phyloP scores from a whole-genome alignment of 768 basidiomycete species.

The Rhodosporidiobolus odoratus region DNA sequence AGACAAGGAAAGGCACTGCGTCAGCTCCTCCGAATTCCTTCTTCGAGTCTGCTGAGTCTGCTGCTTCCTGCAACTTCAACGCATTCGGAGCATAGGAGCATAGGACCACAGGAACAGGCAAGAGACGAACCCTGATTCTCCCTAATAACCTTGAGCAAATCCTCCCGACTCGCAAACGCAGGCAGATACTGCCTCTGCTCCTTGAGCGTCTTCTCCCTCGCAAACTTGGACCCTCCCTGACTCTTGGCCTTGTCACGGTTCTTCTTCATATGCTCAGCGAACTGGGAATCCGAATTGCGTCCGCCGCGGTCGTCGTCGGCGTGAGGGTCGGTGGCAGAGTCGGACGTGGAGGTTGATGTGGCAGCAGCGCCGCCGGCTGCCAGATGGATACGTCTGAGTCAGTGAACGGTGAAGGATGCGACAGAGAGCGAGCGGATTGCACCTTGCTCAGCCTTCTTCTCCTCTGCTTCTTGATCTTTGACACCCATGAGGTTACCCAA shows the following conservation, averaged over 20 bases:
- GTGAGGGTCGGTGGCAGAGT: background rate
- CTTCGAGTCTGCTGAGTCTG: no score
- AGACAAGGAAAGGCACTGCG: no score
- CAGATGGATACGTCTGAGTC: no score
- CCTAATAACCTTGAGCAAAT: slow-evolving; percentile 75
- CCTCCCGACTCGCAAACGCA: slow-evolving; percentile 94
- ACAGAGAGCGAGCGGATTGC: slow-evolving; percentile 44
- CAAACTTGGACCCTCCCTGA: slow-evolving; percentile 4
- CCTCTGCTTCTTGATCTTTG: slow-evolving; percentile 66
- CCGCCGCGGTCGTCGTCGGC: slow-evolving; percentile 52
- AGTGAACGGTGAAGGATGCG: no score
- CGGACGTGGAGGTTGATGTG: slow-evolving; percentile 25
- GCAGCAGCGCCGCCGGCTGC: slow-evolving; percentile 36
- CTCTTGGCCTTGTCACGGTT: slow-evolving; percentile 13
- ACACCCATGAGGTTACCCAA: slow-evolving; percentile 99
- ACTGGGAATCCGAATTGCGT: slow-evolving; percentile 94
- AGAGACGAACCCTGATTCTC: slow-evolving; percentile 79
- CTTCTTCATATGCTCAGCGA: slow-evolving; percentile 84
- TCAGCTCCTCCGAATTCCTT: no score
- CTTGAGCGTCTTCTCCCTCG: slow-evolving; percentile 65
- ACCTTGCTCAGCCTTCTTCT: slow-evolving; percentile 23
- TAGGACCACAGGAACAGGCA: no score
- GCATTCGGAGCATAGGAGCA: no score
- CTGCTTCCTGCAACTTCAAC: no score
- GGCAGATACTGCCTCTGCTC: slow-evolving; percentile 95